phyloP scores from a whole-genome alignment of 176 grass and related monocot genomes.

The Saccharum officinarum region DNA sequence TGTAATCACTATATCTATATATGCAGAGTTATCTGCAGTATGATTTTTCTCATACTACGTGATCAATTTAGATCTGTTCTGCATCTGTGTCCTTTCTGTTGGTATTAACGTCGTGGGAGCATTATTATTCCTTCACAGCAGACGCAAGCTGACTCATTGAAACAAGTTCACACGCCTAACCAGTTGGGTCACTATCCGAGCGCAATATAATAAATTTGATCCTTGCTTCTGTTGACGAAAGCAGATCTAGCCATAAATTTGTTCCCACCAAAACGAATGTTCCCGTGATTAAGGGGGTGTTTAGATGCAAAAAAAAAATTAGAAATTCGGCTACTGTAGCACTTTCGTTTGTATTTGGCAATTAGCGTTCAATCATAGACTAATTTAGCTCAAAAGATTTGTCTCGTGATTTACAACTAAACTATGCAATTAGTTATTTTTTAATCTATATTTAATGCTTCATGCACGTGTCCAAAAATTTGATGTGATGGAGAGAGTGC shows the following conservation, averaged over 20 bases:
- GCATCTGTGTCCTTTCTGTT: not conserved
- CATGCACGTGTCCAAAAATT: no score
- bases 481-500: no score
- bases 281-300: not conserved
- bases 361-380: no score
- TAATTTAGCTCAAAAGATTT: no score
- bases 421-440: no score
- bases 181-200: not conserved
- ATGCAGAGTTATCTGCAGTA: not conserved
- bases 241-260: not conserved
- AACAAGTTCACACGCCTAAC: not conserved
- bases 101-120: not conserved
- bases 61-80: not conserved
- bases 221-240: not conserved
- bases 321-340: no score
- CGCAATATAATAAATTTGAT: not conserved
- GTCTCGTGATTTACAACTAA: no score
- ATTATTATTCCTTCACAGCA: not conserved
- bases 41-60: not conserved
- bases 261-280: not conserved
- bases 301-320: no score
- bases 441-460: no score
- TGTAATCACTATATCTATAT: not conserved
- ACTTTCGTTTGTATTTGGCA: no score
- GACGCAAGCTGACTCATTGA: not conserved